Evolutionary conservation across 1,284 basidiomycete species (phyloP), one percentile per base, ranked within the genome.

Genomic region (Pseudozyma tsukubaensis): DNA sequence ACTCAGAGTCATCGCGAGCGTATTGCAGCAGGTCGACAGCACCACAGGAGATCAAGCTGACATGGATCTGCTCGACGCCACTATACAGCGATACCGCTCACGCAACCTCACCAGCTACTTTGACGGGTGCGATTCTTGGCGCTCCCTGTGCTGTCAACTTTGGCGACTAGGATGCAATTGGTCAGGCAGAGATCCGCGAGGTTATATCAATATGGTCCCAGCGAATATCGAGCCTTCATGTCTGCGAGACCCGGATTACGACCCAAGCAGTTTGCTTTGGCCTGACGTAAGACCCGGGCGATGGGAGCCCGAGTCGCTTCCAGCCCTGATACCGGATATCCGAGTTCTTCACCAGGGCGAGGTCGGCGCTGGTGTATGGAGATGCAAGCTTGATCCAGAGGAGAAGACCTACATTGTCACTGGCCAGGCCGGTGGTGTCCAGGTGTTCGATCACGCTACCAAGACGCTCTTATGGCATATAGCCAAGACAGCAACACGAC

Each of bases 361-460:
- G n/a, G n/a, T n/a, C n/a, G 53, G 50, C 2, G 42, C 64, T 16
- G 59, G 65, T 10, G 71, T 70, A 8, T 82, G 80, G 80, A 63
- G 80, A 10, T 75, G 78, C 56, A 77, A 79, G 68, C 54, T 82
- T 12, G 80, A 80, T 32, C 79, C 77, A 0, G 61, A 62, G n/a
- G 80, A 77, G 29, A 49, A 54, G 4, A 77, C 75, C 32, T 42
- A 78, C 50, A 74, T 82, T 36, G 49, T 60, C 35, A 76, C 78
- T 5, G 59, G 67, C 5, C 50, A 68, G 19, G 44, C 44, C 29
- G 71, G 71, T 18, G 71, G 65, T 16, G 52, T 73, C 10, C 58
- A 65, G 18, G 71, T 73, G 2, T 55, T 68, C 11, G 71, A 79
- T 45, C 61, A 61, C 14, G 24, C 45, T 29, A 70, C 64, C 12